Evolutionary conservation across 768 basidiomycete species (phyloP).

Genomic region (Kwoniella mangroviensis): DNA sequence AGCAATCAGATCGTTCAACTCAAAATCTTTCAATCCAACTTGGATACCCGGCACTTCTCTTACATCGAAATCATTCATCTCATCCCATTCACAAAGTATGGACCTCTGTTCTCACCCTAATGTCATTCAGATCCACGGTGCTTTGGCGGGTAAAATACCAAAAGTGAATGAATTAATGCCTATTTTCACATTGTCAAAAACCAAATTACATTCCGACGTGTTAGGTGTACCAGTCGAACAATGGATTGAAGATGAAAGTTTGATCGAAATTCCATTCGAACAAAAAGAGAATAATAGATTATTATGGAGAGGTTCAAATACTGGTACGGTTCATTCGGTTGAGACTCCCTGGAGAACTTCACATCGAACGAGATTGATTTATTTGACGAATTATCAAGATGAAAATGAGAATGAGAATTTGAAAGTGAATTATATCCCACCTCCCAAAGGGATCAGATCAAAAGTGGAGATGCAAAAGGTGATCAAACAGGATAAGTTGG

Average conservation of each 20-base stretch:
- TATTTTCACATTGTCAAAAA: conserved; percentile 33
- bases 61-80: conserved; percentile 37
- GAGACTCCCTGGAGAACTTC: conserved; percentile 45
- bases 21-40: not conserved
- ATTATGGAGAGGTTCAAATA: conserved; percentile 56
- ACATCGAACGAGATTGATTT: conserved; percentile 50
- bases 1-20: conserved; percentile 8
- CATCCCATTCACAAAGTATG: conserved; percentile 38
- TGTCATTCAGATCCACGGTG: conserved; percentile 26
- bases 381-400: conserved; percentile 24
- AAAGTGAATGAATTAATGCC: conserved; percentile 19
- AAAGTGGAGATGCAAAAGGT: not conserved
- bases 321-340: conserved; percentile 39
- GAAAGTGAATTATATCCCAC: conserved; percentile 1
- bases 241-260: conserved; percentile 18
- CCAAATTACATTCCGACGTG: conserved; percentile 31
- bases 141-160: conserved; percentile 17
- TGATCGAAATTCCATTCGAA: conserved; percentile 44
- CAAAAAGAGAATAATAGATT: conserved; percentile 40
- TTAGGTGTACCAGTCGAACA: conserved; percentile 37
- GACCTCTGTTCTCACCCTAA: conserved; percentile 33
- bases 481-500: not conserved
- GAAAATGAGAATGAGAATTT: conserved; percentile 5
- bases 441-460: conserved; percentile 7
- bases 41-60: conserved; percentile 17